phyloP scores from a whole-genome alignment of 352 stramenopile genomes.

The Phytophthora citrophthora region DNA sequence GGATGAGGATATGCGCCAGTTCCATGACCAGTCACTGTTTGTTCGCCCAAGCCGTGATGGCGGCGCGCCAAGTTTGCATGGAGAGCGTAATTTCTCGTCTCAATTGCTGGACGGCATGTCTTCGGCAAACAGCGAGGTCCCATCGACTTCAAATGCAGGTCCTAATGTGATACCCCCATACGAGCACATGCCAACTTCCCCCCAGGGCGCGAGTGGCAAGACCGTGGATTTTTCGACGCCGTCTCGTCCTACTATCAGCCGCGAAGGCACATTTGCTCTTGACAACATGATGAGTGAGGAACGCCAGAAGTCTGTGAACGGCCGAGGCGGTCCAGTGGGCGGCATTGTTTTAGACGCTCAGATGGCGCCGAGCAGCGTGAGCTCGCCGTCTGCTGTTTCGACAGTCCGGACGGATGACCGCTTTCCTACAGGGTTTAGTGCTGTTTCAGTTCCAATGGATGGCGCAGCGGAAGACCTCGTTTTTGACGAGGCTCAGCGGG shows the following conservation, averaged over 20 bases:
- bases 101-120: constrained; percentile 16
- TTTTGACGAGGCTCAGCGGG: constrained; percentile 14
- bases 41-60: constrained; percentile 31
- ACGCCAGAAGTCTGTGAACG: constrained; percentile 2
- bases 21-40: constrained; percentile 67
- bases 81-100: constrained; percentile 21
- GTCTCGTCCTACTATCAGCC: constrained; percentile 15
- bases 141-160: not conserved
- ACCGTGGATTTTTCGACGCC: constrained; percentile 5
- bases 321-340: not conserved
- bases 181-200: constrained; percentile 30
- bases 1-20: constrained; percentile 75
- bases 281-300: constrained; percentile 22
- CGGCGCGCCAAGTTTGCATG: constrained; percentile 20
- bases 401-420: constrained; percentile 19
- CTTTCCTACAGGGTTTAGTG: constrained; percentile 23
- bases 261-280: constrained; percentile 26
- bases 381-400: constrained; percentile 2
- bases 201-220: constrained; percentile 6
- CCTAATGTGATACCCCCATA: constrained; percentile 15
- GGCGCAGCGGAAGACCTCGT: constrained; percentile 19
- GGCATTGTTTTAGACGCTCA: constrained; percentile 16
- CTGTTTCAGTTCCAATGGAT: constrained; percentile 22
- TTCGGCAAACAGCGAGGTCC: not conserved
- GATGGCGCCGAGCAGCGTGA: constrained; percentile 11